phyloP scores from a whole-genome alignment of 2,329 filamentous ascomycete species.

The Aureobasidium vineae region DNA sequence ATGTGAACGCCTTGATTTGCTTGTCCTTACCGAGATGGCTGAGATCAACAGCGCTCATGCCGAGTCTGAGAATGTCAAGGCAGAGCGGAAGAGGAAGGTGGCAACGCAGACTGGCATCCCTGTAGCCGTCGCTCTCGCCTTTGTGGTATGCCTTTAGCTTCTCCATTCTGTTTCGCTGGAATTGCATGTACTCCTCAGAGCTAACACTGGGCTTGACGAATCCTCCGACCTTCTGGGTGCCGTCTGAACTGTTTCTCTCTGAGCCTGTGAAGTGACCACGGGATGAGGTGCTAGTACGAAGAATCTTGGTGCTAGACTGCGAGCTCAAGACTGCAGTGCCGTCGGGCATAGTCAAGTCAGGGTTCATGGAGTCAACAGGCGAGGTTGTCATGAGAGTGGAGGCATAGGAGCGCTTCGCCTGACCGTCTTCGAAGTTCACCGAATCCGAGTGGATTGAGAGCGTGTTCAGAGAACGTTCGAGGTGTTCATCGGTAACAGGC shows the following conservation, averaged over 20 bases:
- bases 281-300: constrained; percentile 10
- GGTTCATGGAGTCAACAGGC: constrained; percentile 27
- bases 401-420: constrained; percentile 32
- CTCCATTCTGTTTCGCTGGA: constrained; percentile 32
- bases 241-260: not conserved
- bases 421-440: constrained; percentile 10
- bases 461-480: constrained; percentile 1
- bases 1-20: constrained; percentile 36
- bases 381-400: constrained; percentile 32
- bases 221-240: constrained; percentile 14
- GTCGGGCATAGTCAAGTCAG: constrained; percentile 34
- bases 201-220: constrained; percentile 30
- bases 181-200: constrained; percentile 32
- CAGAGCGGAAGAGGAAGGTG: constrained; percentile 39
- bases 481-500: not conserved
- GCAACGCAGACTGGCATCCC: constrained; percentile 32
- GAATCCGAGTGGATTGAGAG: not conserved
- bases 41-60: constrained; percentile 30
- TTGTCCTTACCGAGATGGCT: constrained; percentile 39
- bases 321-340: constrained; percentile 31
- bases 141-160: constrained; percentile 24
- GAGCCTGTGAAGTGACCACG: not conserved
- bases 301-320: constrained; percentile 28
- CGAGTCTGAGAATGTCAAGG: constrained; percentile 35
- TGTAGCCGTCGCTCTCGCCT: constrained; percentile 30